phyloP scores from a whole-genome alignment of 83 land plant genomes.

The Picea abies region DNA sequence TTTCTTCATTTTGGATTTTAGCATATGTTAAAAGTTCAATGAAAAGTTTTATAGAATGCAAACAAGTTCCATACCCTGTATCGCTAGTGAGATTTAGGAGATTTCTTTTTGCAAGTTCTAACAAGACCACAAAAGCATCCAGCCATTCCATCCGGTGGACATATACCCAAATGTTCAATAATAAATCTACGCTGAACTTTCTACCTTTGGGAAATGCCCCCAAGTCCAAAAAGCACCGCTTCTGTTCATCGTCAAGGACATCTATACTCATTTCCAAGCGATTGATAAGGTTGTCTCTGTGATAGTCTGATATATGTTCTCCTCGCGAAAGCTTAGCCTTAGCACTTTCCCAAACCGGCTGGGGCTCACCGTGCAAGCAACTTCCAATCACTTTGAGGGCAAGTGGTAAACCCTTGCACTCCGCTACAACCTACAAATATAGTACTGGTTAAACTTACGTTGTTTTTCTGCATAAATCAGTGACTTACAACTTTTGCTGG shows the following conservation, averaged over 20 bases:
- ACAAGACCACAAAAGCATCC: no score
- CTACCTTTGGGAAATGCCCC: constrained; percentile 63
- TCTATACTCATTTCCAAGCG: constrained; percentile 45
- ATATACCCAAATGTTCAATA: no score
- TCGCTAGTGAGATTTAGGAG: constrained; percentile 47
- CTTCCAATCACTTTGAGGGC: no score
- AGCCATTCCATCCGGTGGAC: no score
- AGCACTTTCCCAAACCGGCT: constrained; percentile 45
- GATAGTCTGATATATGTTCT: constrained; percentile 20
- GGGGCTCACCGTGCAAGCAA: not conserved
- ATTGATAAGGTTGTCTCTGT: constrained; percentile 40
- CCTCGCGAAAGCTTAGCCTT: constrained; percentile 38
- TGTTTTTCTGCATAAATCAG: no score
- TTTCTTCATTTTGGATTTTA: not conserved
- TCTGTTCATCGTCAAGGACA: constrained; percentile 22
- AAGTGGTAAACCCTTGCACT: constrained; percentile 14
- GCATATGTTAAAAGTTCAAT: not conserved
- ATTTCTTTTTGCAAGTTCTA: no score
- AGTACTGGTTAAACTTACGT: no score
- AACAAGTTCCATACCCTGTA: constrained; percentile 14
- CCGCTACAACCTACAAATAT: not conserved
- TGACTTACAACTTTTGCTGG: no score
- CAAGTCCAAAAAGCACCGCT: constrained; percentile 64
- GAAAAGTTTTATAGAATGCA: no score
- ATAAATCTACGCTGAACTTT: constrained; percentile 51